Evolutionary conservation across 257 asterid species (phyloP).

Genomic region (Verbena officinalis): DNA sequence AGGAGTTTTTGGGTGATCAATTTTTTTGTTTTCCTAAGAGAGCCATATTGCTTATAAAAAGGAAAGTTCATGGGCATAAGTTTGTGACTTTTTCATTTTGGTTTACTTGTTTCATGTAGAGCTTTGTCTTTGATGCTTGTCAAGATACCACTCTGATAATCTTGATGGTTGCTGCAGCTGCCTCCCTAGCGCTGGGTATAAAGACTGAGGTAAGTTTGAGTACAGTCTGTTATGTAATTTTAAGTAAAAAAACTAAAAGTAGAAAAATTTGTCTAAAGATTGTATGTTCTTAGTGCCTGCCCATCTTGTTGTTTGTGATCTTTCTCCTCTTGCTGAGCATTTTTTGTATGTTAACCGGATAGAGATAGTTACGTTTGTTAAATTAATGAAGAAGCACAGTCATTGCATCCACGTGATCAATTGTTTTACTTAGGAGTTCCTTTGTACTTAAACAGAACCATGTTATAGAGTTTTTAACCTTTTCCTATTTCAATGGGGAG

Average conservation of each 20-base stretch:
- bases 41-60: not conserved
- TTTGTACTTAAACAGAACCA: not conserved
- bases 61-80: not conserved
- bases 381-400: too few relatives aligned
- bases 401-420: not conserved
- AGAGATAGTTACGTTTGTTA: too few relatives aligned
- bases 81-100: conserved; percentile 15
- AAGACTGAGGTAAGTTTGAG: conserved; percentile 74
- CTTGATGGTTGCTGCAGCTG: conserved; percentile 96
- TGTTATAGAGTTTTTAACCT: not conserved
- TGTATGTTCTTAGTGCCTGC: not conserved
- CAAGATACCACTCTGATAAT: conserved; percentile 82
- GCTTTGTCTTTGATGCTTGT: conserved; percentile 90
- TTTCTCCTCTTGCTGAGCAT: conserved; percentile 11
- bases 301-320: conserved; percentile 1
- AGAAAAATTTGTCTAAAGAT: conserved; percentile 3
- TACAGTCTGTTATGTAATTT: not conserved
- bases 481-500: conserved; percentile 1
- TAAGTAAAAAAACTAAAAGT: not conserved
- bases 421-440: conserved; percentile 17
- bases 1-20: conserved; percentile 72
- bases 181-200: conserved; percentile 87
- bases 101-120: conserved; percentile 38
- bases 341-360: not conserved
- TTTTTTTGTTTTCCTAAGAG: not conserved